Evolutionary conservation across 2,329 filamentous ascomycete species (phyloP).

Genomic region (Hymenoscyphus fraxineus): DNA sequence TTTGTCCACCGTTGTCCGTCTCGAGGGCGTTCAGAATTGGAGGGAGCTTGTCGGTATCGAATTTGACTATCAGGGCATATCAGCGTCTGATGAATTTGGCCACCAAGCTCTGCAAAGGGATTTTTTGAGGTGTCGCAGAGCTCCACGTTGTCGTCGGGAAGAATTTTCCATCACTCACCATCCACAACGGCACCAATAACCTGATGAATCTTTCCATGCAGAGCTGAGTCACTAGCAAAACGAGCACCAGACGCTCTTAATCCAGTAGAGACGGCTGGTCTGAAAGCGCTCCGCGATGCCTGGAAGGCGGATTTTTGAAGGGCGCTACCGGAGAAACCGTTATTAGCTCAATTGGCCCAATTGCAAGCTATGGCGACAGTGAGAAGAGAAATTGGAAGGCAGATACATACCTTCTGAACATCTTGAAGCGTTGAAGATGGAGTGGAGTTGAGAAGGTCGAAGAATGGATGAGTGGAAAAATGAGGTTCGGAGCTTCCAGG

Average conservation of each 20-base stretch:
- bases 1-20: slow-evolving; percentile 87
- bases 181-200: slow-evolving; percentile 99
- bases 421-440: slow-evolving; percentile 64
- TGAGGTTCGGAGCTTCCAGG: slow-evolving; percentile 4
- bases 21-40: slow-evolving; percentile 96
- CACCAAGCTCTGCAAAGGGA: slow-evolving; percentile 18
- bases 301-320: slow-evolving; percentile 62
- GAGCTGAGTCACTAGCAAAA: slow-evolving; percentile 54
- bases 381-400: slow-evolving; percentile 28
- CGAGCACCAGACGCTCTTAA: slow-evolving; percentile 47
- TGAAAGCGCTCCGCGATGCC: slow-evolving; percentile 55
- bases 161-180: slow-evolving; percentile 61
- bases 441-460: slow-evolving; percentile 44
- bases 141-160: slow-evolving; percentile 27
- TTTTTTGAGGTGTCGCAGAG: slow-evolving; percentile 21
- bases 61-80: slow-evolving; percentile 71
- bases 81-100: slow-evolving; percentile 27
- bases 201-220: slow-evolving; percentile 68
- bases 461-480: slow-evolving; percentile 7
- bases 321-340: slow-evolving; percentile 48
- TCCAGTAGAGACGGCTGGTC: slow-evolving; percentile 54
- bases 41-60: slow-evolving; percentile 88
- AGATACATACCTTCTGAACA: slow-evolving; percentile 74
- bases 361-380: slow-evolving; percentile 18
- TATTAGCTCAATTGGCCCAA: slow-evolving; percentile 47